Base-by-base conservation (phyloP, 257 asterid genomes). In the Solanum boliviense region DNA sequence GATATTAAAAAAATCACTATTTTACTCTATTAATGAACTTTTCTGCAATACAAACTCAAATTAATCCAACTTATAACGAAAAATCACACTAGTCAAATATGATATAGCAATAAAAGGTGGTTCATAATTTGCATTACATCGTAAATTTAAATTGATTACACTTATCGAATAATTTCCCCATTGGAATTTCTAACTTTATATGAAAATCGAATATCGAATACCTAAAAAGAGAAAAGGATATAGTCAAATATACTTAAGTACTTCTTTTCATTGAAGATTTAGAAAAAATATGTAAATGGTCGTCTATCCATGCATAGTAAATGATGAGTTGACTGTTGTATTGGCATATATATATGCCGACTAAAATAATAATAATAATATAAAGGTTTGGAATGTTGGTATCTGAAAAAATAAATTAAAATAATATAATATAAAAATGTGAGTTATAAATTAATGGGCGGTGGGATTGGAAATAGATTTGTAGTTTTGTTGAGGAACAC, bases 401-500 rank as follows among this genome's bases (percentile, higher is more conserved):
- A 81, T 81, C 3, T 27, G 39, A 18, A 41, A 44, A 73, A 35
- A 2, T 48, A 41, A 41, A 10, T 2, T 9, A 62, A 62, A n/a
- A 65, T 1, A 31, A 3, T 31, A 31, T 3, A 31, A 3, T 32
- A 31, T 32, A 21, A 74, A 32, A 74, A 38, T 74, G 18, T 52
- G n/a, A 18, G 4, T 25, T 12, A 65, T 52, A 16, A 52, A 65
- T 10, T 27, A 41, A 78, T 79, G 84, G 65, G 38, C 62, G 67
- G 85, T 79, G 38, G 38, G 31, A 44, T 79, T 79, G 38, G 67
- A 58, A 29, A 11, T 44, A 20, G 85, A 46, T 79, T 29, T 46
- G 85, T 25, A 78, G 85, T 27, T 81, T 70, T 44, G 85, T 27
- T 81, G 39, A 46, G 85, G 68, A 81, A 46, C 85, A 79, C 44